Conservation (phyloP, 2,329 filamentous ascomycete genomes). For the Penicillium thymicola region DNA sequence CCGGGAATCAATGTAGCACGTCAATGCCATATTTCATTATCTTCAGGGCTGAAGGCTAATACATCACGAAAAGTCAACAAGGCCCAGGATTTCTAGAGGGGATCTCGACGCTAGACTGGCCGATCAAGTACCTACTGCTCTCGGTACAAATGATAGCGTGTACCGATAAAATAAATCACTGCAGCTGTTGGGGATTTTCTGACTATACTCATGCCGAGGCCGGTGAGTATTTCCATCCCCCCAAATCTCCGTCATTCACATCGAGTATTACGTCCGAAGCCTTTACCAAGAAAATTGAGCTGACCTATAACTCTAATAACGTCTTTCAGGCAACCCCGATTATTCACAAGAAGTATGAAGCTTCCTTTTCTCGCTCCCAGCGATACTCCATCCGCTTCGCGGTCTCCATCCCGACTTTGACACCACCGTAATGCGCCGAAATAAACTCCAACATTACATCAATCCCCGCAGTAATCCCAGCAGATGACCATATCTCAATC, state of each 20-base stretch:
- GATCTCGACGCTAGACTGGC: not conserved
- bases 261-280: not conserved
- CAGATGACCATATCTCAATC: slow-evolving; percentile 7
- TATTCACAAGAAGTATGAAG: slow-evolving; percentile 7
- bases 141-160: not conserved
- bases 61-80: not conserved
- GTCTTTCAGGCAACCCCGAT: not conserved
- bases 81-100: too few species aligned
- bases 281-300: not conserved
- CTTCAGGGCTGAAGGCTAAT: not conserved
- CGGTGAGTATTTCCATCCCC: not conserved
- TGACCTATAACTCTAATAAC: not conserved
- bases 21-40: not conserved
- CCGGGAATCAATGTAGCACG: not conserved
- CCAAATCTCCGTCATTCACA: not conserved
- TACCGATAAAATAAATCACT: not conserved
- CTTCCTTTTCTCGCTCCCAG: slow-evolving; percentile 6
- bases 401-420: slow-evolving; percentile 1
- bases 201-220: not conserved
- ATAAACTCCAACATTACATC: slow-evolving; percentile 9
- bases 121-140: not conserved
- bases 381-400: slow-evolving; percentile 7
- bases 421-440: slow-evolving; percentile 6
- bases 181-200: not conserved
- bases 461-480: slow-evolving; percentile 8